Evolutionary conservation across 495 filamentous ascomycete genomes (phyloP).

Genomic region (Hypomontagnella monticulosa): DNA sequence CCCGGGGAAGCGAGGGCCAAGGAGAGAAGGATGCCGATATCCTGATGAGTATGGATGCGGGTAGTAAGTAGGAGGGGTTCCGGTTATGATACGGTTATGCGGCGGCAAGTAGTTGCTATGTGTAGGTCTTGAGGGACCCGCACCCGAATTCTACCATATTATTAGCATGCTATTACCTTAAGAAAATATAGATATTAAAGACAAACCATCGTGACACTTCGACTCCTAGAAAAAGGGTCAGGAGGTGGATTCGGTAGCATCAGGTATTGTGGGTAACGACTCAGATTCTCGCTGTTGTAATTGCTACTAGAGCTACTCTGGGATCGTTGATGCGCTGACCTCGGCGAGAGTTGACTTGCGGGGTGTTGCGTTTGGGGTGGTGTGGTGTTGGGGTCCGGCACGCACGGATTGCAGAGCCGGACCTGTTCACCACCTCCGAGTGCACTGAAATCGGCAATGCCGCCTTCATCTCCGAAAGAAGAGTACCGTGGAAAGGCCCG

Average conservation of each 20-base stretch:
- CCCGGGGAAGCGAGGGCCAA: conserved; percentile 32
- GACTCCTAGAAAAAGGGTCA: conserved; percentile 48
- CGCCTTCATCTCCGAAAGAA: conserved; percentile 55
- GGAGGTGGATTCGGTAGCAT: conserved; percentile 22
- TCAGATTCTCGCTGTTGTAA: conserved; percentile 35
- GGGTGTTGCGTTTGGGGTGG: conserved; percentile 59
- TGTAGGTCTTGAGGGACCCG: conserved; percentile 30
- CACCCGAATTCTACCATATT: conserved; percentile 27
- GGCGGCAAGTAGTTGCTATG: conserved; percentile 30
- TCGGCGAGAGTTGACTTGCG: conserved; percentile 22
- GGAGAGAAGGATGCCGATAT: conserved; percentile 35
- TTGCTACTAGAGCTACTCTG: conserved; percentile 37
- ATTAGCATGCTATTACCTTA: conserved; percentile 21
- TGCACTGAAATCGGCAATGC: conserved; percentile 49
- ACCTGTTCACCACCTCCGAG: conserved; percentile 86
- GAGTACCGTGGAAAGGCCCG: conserved; percentile 54
- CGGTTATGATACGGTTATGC: conserved; percentile 48
- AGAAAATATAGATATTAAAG: neutral
- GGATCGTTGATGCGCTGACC: conserved; percentile 43
- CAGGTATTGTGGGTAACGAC: conserved; percentile 25
- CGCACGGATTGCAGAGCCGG: conserved; percentile 92
- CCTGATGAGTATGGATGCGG: conserved; percentile 25
- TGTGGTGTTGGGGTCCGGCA: conserved; percentile 86
- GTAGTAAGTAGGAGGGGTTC: conserved; percentile 52
- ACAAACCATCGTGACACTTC: conserved; percentile 59